Conservation (phyloP, 805 yeast genomes). For the Priceomyces castillae region DNA sequence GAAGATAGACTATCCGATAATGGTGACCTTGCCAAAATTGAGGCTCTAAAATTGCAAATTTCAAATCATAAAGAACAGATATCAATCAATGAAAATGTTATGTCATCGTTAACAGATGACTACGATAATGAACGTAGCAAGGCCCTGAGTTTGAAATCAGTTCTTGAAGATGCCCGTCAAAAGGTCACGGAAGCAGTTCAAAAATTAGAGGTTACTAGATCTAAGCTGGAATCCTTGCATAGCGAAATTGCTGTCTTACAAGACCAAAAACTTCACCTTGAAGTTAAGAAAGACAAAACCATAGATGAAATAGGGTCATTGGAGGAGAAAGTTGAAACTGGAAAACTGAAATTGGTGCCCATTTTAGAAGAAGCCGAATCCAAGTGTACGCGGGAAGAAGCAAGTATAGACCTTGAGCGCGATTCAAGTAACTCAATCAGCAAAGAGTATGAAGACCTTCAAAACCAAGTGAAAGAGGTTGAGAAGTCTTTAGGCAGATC, state of each 20-base stretch:
- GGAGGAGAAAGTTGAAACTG: slow-evolving; percentile 10
- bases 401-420: slow-evolving; percentile 33
- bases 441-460: slow-evolving; percentile 45
- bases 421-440: slow-evolving; percentile 49
- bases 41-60: slow-evolving; percentile 31
- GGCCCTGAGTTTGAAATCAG: slow-evolving; percentile 1
- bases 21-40: slow-evolving; percentile 43
- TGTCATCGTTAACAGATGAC: slow-evolving; percentile 26
- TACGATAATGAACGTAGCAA: slow-evolving; percentile 11
- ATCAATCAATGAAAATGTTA: slow-evolving; percentile 24
- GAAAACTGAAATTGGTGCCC: slow-evolving; percentile 15
- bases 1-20: slow-evolving; percentile 43
- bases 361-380: slow-evolving; percentile 26
- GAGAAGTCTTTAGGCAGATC: slow-evolving; percentile 54
- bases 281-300: slow-evolving; percentile 11
- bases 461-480: slow-evolving; percentile 47
- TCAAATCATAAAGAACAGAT: slow-evolving; percentile 28
- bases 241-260: slow-evolving; percentile 11
- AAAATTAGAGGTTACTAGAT: slow-evolving; percentile 12
- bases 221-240: slow-evolving; percentile 14
- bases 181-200: slow-evolving; percentile 18
- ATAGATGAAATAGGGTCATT: slow-evolving; percentile 10
- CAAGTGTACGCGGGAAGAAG: slow-evolving; percentile 47
- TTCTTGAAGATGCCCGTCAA: slow-evolving; percentile 5
- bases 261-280: slow-evolving; percentile 12